A percentile compares a stretch with the other conserved stretches of the same genome.
These are phyloP conservation scores for Piper betle DNA, from an alignment of 164 flowering plant genomes.

Conservation along the genomic window DNA sequence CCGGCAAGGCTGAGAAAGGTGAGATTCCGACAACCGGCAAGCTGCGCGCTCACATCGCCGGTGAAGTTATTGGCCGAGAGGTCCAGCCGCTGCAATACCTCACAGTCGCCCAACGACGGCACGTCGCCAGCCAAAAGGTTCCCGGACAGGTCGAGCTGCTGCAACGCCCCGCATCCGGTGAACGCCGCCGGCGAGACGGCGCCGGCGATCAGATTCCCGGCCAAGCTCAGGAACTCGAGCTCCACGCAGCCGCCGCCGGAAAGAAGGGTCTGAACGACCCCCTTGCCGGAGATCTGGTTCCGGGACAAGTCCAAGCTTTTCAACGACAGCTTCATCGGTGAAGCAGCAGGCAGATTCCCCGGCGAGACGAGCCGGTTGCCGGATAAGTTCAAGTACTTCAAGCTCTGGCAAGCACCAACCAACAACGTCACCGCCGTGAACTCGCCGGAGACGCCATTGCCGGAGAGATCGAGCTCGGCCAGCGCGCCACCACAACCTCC, in stretches of 20 bases:
- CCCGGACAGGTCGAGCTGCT: constrained; percentile 1
- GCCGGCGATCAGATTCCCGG: constrained; percentile 41
- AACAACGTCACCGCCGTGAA: constrained; percentile 22
- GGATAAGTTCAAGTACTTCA: constrained; percentile 52
- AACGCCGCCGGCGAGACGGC: constrained; percentile 9
- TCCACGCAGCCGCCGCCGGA: constrained; percentile 36
- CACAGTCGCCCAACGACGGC: constrained; percentile 4
- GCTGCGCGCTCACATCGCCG: constrained; percentile 20
- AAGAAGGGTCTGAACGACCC: constrained; percentile 27
- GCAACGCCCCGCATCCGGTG: constrained; percentile 1
- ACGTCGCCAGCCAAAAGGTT: neutral
- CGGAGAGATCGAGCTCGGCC: too few relatives aligned
- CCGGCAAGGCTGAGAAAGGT: constrained; percentile 43
- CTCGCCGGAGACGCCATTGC: too few relatives aligned
- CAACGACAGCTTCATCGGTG: constrained; percentile 15
- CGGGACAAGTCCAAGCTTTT: constrained; percentile 55
- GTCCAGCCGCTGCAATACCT: constrained; percentile 1
- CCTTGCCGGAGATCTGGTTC: constrained; percentile 37
- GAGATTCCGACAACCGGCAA: constrained; percentile 32
- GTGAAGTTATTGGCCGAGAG: constrained; percentile 15
- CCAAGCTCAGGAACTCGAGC: constrained; percentile 29
- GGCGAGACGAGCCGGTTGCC: constrained; percentile 29
- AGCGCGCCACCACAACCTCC: too few relatives aligned
- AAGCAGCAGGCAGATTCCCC: constrained; percentile 12
- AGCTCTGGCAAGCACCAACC: constrained; percentile 31